phyloP scores from a whole-genome alignment of 352 stramenopile species.

The Thraustotheca clavata region DNA sequence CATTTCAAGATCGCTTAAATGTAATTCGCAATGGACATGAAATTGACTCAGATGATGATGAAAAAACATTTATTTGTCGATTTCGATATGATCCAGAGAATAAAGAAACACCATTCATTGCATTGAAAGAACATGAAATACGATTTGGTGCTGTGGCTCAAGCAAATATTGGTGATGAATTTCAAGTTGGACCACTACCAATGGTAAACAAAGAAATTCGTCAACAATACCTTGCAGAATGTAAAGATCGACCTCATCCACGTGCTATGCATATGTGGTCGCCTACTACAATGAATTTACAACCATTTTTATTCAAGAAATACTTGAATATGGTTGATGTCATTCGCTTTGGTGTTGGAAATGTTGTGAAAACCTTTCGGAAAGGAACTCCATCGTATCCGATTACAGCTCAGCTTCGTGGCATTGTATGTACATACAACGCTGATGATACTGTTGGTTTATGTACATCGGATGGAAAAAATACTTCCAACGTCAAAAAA shows the following conservation, averaged over 20 bases:
- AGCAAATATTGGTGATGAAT: conserved; percentile 54
- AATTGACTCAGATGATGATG: conserved; percentile 40
- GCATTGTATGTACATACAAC: conserved; percentile 45
- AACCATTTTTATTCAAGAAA: conserved; percentile 38
- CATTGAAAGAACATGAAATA: conserved; percentile 61
- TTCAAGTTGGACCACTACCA: conserved; percentile 42
- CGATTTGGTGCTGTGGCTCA: conserved; percentile 50
- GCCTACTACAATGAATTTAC: conserved; percentile 34
- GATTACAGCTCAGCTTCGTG: conserved; percentile 44
- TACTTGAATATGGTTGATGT: conserved; percentile 49
- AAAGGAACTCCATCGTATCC: conserved; percentile 21
- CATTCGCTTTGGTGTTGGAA: conserved; percentile 53
- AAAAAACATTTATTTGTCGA: conserved; percentile 62
- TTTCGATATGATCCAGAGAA: conserved; percentile 72
- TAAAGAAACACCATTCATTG: conserved; percentile 54
- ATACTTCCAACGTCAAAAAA: conserved; percentile 37
- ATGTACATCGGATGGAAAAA: conserved; percentile 45
- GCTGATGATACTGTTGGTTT: conserved; percentile 39
- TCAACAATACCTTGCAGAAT: background rate
- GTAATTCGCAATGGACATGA: conserved; percentile 59
- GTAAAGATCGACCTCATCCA: conserved; percentile 1
- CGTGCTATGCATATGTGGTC: conserved; percentile 61
- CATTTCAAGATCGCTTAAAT: conserved; percentile 60
- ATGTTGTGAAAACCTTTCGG: conserved; percentile 58
- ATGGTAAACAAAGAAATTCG: conserved; percentile 4